Base-by-base conservation (phyloP, 805 yeast genomes). In the Metschnikowia rubicola region DNA sequence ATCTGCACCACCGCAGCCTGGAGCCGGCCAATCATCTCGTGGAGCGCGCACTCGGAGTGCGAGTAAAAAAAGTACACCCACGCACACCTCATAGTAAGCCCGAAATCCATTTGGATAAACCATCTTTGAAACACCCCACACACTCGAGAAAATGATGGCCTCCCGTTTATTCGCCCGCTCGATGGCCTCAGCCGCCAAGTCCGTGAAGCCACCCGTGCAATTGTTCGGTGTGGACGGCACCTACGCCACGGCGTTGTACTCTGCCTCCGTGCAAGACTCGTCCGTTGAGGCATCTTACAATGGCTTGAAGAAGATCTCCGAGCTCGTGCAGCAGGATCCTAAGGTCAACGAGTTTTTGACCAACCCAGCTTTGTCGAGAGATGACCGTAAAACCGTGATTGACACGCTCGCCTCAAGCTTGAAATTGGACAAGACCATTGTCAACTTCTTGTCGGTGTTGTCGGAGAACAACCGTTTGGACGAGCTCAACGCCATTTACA, bases 201-300 rank as follows among this genome's bases (percentile, higher is more conserved):
- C 79, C 49, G 80, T 79, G 63, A 84, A 83, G 71, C 90, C 95
- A 44, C 97, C 98, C 47, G 87, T 92, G 55, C 96, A 90, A 79
- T 79, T 92, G 67, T 92, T 80, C 64, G 98, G 98, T 55, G 74
- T 92, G 59, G 97, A 91, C 59, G 99, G 98, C 66, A 90, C 98
- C 56, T 92, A 92, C 71, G 99, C 98, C 59, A 80, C 89, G 48
- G 97, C 99, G 41, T 80, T 94, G 61, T 92, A 84, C 81, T 77
- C 91, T 46, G 97, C 98, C 19, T 85, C 98, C 47, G 85, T 85
- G 57, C 85, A 88, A 77, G 82, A 81, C 59, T 80, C 95, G 32
- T 75, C 88, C 9, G 74, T 90, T 59, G 92, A 84, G 48, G 71
- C 83, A 53, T 84, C 91, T 47, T 77, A 78, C 60, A 75, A 75